phyloP scores from a whole-genome alignment of 1,284 basidiomycete genomes.

The Xerocomus minutiporus region DNA sequence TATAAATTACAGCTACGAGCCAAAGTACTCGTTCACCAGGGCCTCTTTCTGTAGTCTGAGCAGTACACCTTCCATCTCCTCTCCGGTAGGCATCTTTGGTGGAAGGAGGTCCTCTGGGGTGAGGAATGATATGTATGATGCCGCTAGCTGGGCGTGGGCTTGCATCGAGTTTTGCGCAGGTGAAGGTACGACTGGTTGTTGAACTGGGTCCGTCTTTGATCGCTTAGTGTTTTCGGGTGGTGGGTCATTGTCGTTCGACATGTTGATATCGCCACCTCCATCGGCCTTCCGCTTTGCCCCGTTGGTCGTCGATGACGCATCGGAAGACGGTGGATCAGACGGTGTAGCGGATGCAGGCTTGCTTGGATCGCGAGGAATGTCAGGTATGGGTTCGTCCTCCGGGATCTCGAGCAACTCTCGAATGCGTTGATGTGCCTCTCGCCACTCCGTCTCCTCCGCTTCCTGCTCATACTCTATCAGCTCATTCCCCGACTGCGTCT shows the following conservation, averaged over 20 bases:
- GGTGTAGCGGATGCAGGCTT: slow-evolving; percentile 17
- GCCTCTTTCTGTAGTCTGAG: slow-evolving; percentile 78
- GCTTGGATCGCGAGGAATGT: slow-evolving; percentile 38
- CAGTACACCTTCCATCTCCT: slow-evolving; percentile 78
- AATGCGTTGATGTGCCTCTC: slow-evolving; percentile 56
- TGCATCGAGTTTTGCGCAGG: slow-evolving; percentile 31
- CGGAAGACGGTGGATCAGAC: slow-evolving; percentile 20
- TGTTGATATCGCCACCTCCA: slow-evolving; percentile 40
- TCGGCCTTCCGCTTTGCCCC: slow-evolving; percentile 53
- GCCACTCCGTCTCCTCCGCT: slow-evolving; percentile 79
- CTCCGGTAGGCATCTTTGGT: slow-evolving; percentile 69
- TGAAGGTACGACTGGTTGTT: slow-evolving; percentile 10
- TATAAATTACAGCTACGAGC: slow-evolving; percentile 26
- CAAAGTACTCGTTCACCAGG: slow-evolving; percentile 78
- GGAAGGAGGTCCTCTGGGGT: slow-evolving; percentile 66
- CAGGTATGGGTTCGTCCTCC: slow-evolving; percentile 47
- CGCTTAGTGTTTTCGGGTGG: slow-evolving; percentile 20
- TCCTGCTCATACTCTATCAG: slow-evolving; percentile 70
- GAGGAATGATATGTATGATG: slow-evolving; percentile 74
- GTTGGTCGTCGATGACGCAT: slow-evolving; percentile 7
- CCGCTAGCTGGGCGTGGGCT: slow-evolving; percentile 53
- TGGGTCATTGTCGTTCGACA: slow-evolving; percentile 16
- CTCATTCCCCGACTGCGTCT: slow-evolving; percentile 53
- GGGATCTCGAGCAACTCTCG: slow-evolving; percentile 55
- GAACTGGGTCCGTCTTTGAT: slow-evolving; percentile 14